Evolutionary conservation across 176 grass and related monocot genomes (phyloP).

Genomic region (Puya raimondii): DNA sequence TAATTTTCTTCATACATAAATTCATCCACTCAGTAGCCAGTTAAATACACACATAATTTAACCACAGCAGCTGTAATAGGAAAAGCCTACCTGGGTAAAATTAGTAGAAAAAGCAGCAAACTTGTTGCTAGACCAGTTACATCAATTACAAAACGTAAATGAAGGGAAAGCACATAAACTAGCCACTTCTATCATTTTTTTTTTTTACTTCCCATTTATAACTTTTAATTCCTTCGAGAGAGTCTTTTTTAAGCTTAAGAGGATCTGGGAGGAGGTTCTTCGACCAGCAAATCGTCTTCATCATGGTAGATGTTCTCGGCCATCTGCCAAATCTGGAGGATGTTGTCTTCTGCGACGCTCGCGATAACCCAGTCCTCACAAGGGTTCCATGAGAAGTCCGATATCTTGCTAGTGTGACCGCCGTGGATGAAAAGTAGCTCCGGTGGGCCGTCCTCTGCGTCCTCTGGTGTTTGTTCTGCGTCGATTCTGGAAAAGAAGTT

Average conservation of each 20-base stretch:
- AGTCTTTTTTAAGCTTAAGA: slow-evolving; percentile 16
- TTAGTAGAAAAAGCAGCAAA: too few relatives aligned
- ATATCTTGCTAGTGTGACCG: slow-evolving; percentile 98
- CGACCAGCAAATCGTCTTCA: slow-evolving; percentile 67
- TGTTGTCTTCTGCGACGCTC: slow-evolving; percentile 94
- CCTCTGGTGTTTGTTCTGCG: slow-evolving; percentile 81
- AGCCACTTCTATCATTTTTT: too few relatives aligned
- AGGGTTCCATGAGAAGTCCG: slow-evolving; percentile 94
- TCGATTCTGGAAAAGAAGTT: slow-evolving; percentile 51
- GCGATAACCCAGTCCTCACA: slow-evolving; percentile 91
- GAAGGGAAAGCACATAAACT: too few relatives aligned
- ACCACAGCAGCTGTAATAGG: too few relatives aligned
- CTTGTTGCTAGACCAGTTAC: too few relatives aligned
- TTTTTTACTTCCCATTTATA: too few relatives aligned
- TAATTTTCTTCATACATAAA: too few relatives aligned
- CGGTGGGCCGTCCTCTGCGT: slow-evolving; percentile 83
- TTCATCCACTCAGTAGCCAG: too few relatives aligned
- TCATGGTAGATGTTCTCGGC: slow-evolving; percentile 98
- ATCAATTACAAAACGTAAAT: too few relatives aligned
- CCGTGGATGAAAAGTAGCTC: slow-evolving; percentile 95
- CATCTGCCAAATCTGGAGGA: slow-evolving; percentile 99
- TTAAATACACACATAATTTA: too few relatives aligned
- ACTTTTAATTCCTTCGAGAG: too few relatives aligned
- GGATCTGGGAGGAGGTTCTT: slow-evolving; percentile 43
- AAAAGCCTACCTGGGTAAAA: too few relatives aligned